A percentile compares a stretch with the other conserved stretches of the same genome.
Conservation (phyloP, 2,329 filamentous ascomycete genomes). For the Shiraia bambusicola region DNA sequence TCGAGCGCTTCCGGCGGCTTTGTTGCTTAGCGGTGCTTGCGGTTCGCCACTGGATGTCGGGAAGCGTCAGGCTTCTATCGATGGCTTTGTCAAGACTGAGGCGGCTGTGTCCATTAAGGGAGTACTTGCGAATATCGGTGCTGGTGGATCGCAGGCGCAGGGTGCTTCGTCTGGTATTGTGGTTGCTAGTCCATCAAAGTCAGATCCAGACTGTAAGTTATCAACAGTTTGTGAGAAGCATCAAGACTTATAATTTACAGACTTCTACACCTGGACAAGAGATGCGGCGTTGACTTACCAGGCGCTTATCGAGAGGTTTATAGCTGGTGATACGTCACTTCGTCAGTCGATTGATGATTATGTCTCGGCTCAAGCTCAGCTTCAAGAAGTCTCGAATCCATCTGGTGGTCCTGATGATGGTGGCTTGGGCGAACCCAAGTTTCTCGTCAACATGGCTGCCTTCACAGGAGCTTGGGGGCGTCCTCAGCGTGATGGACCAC, state of each 20-base stretch:
- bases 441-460: conserved; percentile 62
- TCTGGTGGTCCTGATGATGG: conserved; percentile 57
- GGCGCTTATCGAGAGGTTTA: conserved; percentile 66
- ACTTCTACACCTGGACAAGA: conserved; percentile 78
- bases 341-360: conserved; percentile 67
- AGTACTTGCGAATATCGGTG: conserved; percentile 58
- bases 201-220: conserved; percentile 55
- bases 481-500: conserved; percentile 77
- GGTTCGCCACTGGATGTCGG: conserved; percentile 9
- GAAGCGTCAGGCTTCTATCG: conserved; percentile 14
- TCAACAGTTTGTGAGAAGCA: background rate
- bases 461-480: conserved; percentile 74
- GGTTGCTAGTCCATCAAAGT: conserved; percentile 58
- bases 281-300: conserved; percentile 73
- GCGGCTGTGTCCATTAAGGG: conserved; percentile 53
- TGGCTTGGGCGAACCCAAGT: conserved; percentile 73
- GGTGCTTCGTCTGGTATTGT: conserved; percentile 55
- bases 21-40: conserved; percentile 11
- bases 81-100: conserved; percentile 47
- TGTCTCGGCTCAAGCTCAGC: conserved; percentile 64
- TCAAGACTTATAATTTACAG: conserved; percentile 43
- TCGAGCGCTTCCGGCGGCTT: conserved; percentile 15
- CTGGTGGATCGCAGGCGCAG: conserved; percentile 50
- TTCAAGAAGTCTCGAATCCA: conserved; percentile 69
- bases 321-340: conserved; percentile 59